Conservation (phyloP, 768 basidiomycete species). For the Lactifluus pinguis region DNA sequence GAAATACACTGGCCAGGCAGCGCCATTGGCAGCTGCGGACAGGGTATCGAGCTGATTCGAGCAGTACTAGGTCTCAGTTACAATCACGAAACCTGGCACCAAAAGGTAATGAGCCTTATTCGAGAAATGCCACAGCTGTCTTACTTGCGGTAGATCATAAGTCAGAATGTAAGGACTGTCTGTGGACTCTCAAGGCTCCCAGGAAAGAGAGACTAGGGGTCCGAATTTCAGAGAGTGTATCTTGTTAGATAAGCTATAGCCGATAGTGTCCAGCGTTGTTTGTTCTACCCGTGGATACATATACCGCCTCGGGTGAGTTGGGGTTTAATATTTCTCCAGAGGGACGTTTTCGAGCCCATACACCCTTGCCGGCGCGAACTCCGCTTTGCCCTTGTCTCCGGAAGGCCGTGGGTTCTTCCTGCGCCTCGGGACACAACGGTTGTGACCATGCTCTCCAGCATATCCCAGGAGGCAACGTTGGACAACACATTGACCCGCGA, state of each 20-base stretch:
- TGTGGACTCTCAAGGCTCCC: not conserved
- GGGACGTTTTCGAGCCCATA: conserved; percentile 24
- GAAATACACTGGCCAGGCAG: too few relatives aligned
- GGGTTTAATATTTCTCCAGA: not conserved
- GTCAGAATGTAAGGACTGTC: not conserved
- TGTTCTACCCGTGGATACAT: not conserved
- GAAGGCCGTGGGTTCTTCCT: not conserved
- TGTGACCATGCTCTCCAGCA: conserved; percentile 14
- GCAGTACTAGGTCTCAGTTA: not conserved
- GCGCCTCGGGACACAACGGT: conserved; percentile 14
- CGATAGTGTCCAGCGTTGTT: not conserved
- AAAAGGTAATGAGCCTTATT: not conserved
- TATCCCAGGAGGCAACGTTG: conserved; percentile 39
- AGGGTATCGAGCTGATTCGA: too few relatives aligned
- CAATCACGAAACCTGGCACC: not conserved
- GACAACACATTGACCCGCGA: conserved; percentile 35
- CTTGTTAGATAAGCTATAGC: not conserved
- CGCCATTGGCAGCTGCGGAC: too few relatives aligned
- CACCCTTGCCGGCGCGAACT: conserved; percentile 5
- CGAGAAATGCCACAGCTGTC: not conserved
- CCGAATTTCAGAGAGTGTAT: not conserved
- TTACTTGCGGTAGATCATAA: not conserved
- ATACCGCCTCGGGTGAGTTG: not conserved
- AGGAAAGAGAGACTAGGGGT: not conserved
- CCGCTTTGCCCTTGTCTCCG: not conserved